phyloP scores from a whole-genome alignment of 108 stramenopile genomes.

The Nitzschia inconspicua region DNA sequence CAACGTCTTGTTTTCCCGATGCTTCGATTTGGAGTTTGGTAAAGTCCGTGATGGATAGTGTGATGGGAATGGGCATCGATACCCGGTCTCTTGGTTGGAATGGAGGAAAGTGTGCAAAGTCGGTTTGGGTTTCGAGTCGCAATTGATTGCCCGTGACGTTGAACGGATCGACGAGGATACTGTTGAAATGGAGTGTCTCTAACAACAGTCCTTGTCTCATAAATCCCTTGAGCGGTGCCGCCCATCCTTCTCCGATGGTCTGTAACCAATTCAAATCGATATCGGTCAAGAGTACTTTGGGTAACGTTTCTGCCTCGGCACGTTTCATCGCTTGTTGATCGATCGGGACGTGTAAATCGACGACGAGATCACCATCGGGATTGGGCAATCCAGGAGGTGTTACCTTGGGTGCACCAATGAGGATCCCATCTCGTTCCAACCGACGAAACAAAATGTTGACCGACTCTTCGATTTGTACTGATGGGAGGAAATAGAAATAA shows the following conservation, averaged over 20 bases:
- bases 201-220: constrained; percentile 97
- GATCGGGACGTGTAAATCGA: constrained; percentile 88
- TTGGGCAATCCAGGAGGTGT: constrained; percentile 88
- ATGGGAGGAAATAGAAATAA: no score
- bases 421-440: constrained; percentile 88
- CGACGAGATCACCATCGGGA: constrained; percentile 94
- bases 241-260: constrained; percentile 98
- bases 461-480: constrained; percentile 91
- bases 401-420: constrained; percentile 90
- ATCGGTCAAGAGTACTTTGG: constrained; percentile 94
- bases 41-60: constrained; percentile 83
- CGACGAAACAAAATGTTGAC: constrained; percentile 83
- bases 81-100: constrained; percentile 78
- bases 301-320: constrained; percentile 83
- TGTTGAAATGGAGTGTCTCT: constrained; percentile 96
- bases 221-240: constrained; percentile 95
- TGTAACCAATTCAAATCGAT: constrained; percentile 98
- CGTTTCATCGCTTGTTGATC: constrained; percentile 43
- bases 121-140: constrained; percentile 71
- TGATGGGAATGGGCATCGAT: constrained; percentile 93
- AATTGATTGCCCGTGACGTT: constrained; percentile 85
- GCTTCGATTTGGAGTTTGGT: constrained; percentile 87
- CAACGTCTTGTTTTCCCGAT: constrained; percentile 72
- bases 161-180: constrained; percentile 93
- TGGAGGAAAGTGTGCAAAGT: constrained; percentile 75